Percentiles rank a stretch among this genome's conserved stretches.
phyloP scores from a whole-genome alignment of 2,329 filamentous ascomycete species.

The Acrocalymma vagum region DNA sequence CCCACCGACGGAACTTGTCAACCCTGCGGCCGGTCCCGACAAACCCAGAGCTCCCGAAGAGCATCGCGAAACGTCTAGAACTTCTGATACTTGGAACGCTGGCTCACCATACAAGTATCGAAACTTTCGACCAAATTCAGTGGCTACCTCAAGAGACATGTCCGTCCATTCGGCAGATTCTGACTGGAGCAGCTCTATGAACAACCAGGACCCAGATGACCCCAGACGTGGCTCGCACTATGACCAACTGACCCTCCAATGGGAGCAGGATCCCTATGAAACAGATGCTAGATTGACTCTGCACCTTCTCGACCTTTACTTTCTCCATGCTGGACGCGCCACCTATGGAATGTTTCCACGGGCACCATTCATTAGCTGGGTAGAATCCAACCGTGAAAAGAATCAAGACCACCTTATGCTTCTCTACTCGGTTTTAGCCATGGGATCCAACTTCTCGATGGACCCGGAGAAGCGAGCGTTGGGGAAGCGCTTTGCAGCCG shows the following conservation, averaged over 20 bases:
- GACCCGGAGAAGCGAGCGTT: constrained; percentile 54
- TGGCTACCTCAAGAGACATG: constrained; percentile 37
- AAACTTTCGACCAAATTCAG: constrained; percentile 32
- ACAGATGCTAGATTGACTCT: constrained; percentile 58
- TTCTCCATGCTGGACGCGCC: constrained; percentile 63
- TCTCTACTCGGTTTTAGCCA: constrained; percentile 66
- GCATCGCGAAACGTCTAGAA: constrained; percentile 35
- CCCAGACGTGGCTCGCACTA: constrained; percentile 39
- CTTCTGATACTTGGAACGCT: constrained; percentile 37
- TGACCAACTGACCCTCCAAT: constrained; percentile 48
- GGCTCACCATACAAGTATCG: constrained; percentile 34
- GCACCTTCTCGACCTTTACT: constrained; percentile 65
- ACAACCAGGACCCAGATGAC: constrained; percentile 36
- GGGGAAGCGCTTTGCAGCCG: constrained; percentile 59
- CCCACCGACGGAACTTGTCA: constrained; percentile 38
- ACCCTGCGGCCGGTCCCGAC: constrained; percentile 37
- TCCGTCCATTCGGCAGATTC: constrained; percentile 44
- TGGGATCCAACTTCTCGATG: constrained; percentile 64
- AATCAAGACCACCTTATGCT: constrained; percentile 66
- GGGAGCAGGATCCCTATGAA: constrained; percentile 64
- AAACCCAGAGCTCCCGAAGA: constrained; percentile 39
- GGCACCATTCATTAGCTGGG: constrained; percentile 63
- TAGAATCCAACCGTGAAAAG: constrained; percentile 57
- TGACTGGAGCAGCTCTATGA: constrained; percentile 42
- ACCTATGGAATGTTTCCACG: constrained; percentile 66